Evolutionary conservation across 1,284 basidiomycete species (phyloP), one percentile per base, ranked within the genome.

Genomic region (Moesziomyces aphidis): DNA sequence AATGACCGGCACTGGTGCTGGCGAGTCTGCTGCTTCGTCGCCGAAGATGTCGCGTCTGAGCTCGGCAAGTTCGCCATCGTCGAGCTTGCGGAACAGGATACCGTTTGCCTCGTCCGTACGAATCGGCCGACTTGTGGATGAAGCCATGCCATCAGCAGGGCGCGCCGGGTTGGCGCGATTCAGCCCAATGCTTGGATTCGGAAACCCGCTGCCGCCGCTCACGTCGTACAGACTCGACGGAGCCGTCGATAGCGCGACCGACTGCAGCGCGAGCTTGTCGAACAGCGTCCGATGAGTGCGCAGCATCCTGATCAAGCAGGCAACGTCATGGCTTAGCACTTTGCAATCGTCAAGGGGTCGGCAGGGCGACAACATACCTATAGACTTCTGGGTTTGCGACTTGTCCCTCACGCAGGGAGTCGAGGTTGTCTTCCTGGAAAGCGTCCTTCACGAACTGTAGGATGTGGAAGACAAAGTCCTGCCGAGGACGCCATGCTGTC

Each of bases 221-320:
- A 60, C 55, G 53, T 77, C 76, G 31, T 74, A 78, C 24, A 78
- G 34, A n/a, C 72, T 75, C 24, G 62, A 61, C 7, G 73, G 73
- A 1, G 65, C 51, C n/a, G 67, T 75, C 0, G 64, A 70, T 5
- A 79, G 48, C n/a, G 73, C 66, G 10, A 75, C 77, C 8, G 62
- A 70, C 22, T 80, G 78, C n/a, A 64, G 36, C 10, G 78, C 76
- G 15, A 80, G 56, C 61, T 77, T 80, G 52, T 71, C 55, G 58
- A 78, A 80, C 36, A 80, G 55, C 15, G 59, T 43, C 0, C 71
- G 36, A 17, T 80, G 68, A 19, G 50, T 59, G 13, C 72, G 55
- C 23, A 61, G 75, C 66, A 80, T 73, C 8, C 69, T 50, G 31
- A 1, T 34, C 31, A 4, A 2, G 31, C 13, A 34, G 4, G 4